These are phyloP conservation scores for Trebouxia sp. DNA, from an alignment of 139 green algal species.

Conservation along the genomic window DNA sequence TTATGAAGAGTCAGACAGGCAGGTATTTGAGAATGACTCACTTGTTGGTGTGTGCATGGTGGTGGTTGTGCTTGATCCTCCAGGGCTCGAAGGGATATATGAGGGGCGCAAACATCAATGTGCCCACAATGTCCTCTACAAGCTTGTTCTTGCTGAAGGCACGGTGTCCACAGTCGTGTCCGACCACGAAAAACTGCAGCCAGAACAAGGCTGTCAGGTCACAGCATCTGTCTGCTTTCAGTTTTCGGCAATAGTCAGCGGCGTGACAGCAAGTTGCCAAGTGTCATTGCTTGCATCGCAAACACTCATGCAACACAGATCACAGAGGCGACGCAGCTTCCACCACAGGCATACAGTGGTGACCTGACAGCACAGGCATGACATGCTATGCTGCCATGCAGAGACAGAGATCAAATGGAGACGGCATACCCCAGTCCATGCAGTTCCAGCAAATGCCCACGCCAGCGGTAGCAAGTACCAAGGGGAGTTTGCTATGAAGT, in stretches of 20 bases:
- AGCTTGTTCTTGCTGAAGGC: slow-evolving; percentile 94
- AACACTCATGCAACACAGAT: not conserved
- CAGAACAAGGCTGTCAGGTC: not conserved
- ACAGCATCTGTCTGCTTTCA: not conserved
- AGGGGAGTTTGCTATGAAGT: slow-evolving; percentile 81
- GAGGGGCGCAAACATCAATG: slow-evolving; percentile 89
- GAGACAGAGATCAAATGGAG: not conserved
- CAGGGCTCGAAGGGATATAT: slow-evolving; percentile 98
- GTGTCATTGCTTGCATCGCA: not conserved
- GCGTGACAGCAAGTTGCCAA: not conserved
- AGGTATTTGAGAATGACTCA: slow-evolving; percentile 33
- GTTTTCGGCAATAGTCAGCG: not conserved
- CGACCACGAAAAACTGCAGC: slow-evolving; percentile 90
- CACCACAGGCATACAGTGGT: not conserved
- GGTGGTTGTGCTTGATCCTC: slow-evolving; percentile 99
- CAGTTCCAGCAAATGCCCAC: slow-evolving; percentile 88
- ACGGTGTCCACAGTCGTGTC: slow-evolving; percentile 95
- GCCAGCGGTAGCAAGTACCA: slow-evolving; percentile 93
- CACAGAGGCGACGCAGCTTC: not conserved
- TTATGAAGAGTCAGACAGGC: not conserved
- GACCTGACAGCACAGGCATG: not conserved
- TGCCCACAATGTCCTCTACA: slow-evolving; percentile 97
- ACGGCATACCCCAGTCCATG: slow-evolving; percentile 86
- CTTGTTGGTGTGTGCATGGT: slow-evolving; percentile 99
- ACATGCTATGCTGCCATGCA: not conserved